These are phyloP conservation scores for Penicillium waksmanii DNA, from an alignment of 495 filamentous ascomycete species.

Conservation along the genomic window DNA sequence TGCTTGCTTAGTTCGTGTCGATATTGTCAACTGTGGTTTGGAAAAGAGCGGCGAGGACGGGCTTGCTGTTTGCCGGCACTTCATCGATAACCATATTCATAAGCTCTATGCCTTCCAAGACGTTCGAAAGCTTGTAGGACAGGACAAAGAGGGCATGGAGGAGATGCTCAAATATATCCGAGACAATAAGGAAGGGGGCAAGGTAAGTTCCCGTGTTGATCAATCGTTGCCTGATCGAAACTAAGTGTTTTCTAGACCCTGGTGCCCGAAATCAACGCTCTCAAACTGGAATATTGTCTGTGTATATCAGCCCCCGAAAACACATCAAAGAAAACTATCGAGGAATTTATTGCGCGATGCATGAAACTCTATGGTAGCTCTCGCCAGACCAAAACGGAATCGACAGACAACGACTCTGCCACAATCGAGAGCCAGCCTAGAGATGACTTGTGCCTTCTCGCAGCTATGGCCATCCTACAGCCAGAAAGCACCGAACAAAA, in stretches of 20 bases:
- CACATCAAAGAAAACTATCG: conserved; percentile 34
- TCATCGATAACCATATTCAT: conserved; percentile 51
- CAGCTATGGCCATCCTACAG: conserved; percentile 57
- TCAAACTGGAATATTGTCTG: conserved; percentile 62
- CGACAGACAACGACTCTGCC: conserved; percentile 22
- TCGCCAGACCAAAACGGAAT: conserved; percentile 11
- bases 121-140: conserved; percentile 46
- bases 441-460: conserved; percentile 60
- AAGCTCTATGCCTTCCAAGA: conserved; percentile 61
- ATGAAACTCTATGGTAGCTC: conserved; percentile 47
- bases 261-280: conserved; percentile 53
- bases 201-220: conserved; percentile 32
- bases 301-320: conserved; percentile 45
- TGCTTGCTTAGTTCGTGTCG: conserved; percentile 47
- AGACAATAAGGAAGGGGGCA: conserved; percentile 28
- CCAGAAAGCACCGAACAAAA: conserved; percentile 30
- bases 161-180: conserved; percentile 43
- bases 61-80: conserved; percentile 47
- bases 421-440: conserved; percentile 59
- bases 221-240: background rate
- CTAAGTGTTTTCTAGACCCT: conserved; percentile 22
- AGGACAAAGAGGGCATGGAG: conserved; percentile 39
- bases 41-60: conserved; percentile 38
- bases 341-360: conserved; percentile 51
- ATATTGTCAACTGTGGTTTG: conserved; percentile 30